phyloP scores from a whole-genome alignment of 139 green algal species.

The Closterium sp. region DNA sequence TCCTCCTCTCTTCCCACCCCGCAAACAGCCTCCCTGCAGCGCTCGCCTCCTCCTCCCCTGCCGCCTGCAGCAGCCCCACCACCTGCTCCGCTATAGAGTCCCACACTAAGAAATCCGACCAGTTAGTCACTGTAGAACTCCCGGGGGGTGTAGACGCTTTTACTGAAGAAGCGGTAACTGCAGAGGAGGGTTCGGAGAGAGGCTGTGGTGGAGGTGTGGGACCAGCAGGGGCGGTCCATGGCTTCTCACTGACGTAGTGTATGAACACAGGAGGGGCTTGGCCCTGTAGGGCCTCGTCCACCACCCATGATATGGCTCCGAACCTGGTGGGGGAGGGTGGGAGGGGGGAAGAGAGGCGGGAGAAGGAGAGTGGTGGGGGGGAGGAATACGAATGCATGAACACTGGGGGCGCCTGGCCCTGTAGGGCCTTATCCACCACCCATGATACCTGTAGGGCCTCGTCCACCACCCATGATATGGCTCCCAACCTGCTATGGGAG shows the following conservation, averaged over 20 bases:
- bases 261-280: background rate
- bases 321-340: background rate
- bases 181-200: background rate
- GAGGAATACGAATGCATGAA: too few species aligned
- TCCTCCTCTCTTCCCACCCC: background rate
- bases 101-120: background rate
- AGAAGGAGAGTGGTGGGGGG: too few species aligned
- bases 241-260: background rate
- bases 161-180: background rate
- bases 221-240: background rate
- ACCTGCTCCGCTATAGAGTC: background rate
- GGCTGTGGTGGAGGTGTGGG: too few species aligned
- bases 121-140: background rate
- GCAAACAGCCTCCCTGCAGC: background rate
- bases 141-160: background rate
- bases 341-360: too few species aligned
- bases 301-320: background rate
- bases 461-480: too few species aligned
- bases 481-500: background rate
- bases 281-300: background rate
- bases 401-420: too few species aligned
- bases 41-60: background rate
- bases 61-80: background rate
- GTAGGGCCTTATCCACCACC: too few species aligned
- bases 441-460: too few species aligned